phyloP scores from a whole-genome alignment of 2,329 filamentous ascomycete species.

The Colletotrichum lupini region DNA sequence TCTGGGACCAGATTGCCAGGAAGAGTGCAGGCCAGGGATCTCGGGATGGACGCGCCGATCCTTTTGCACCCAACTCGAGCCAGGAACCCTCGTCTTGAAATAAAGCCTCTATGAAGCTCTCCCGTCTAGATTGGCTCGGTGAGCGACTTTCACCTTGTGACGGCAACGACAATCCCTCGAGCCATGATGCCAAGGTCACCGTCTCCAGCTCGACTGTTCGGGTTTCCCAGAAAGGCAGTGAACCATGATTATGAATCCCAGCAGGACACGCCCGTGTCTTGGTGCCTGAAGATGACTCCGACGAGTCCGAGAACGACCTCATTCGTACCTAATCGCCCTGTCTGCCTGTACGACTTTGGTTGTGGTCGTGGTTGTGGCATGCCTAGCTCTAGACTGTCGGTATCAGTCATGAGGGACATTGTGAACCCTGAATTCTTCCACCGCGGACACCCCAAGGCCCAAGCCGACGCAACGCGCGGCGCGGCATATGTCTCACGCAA shows the following conservation, averaged over 20 bases:
- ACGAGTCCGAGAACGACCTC: not conserved
- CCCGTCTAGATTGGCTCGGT: slow-evolving; percentile 23
- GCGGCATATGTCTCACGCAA: slow-evolving; percentile 11
- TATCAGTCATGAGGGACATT: not conserved
- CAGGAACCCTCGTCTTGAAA: slow-evolving; percentile 32
- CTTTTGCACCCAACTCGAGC: slow-evolving; percentile 26
- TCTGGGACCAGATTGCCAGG: not conserved
- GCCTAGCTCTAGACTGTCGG: not conserved
- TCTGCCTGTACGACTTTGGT: not conserved
- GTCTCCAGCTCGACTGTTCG: slow-evolving; percentile 14
- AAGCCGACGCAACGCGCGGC: slow-evolving; percentile 21
- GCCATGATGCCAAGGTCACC: not conserved
- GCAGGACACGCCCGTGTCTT: slow-evolving; percentile 18
- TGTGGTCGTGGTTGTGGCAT: not conserved
- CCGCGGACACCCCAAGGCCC: slow-evolving; percentile 22
- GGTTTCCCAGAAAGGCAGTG: slow-evolving; percentile 14
- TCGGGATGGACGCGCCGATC: slow-evolving; percentile 31
- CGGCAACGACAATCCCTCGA: not conserved
- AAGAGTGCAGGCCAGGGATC: slow-evolving; percentile 5
- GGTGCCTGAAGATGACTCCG: slow-evolving; percentile 16
- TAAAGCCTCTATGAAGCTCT: not conserved
- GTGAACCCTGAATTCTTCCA: not conserved
- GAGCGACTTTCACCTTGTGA: slow-evolving; percentile 15
- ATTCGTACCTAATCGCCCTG: not conserved
- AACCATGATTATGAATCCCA: slow-evolving; percentile 15